Evolutionary conservation across 2,329 filamentous ascomycete species (phyloP).

Genomic region (Paramyrothecium roridum): DNA sequence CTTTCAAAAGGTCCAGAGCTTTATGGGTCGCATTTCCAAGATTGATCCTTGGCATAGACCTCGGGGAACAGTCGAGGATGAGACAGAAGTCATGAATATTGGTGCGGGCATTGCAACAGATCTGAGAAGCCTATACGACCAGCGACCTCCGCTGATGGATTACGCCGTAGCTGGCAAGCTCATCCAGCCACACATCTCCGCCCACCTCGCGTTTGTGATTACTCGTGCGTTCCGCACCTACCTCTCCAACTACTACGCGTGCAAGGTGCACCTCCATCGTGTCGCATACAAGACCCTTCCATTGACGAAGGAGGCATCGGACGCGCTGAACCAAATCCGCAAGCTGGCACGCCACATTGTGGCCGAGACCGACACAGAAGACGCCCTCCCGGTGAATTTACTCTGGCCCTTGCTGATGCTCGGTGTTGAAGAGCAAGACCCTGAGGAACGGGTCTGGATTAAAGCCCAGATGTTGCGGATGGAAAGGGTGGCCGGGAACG

Average conservation of each 20-base stretch:
- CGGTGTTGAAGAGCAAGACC: slow-evolving; percentile 51
- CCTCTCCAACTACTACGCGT: slow-evolving; percentile 54
- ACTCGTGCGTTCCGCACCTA: slow-evolving; percentile 53
- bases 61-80: slow-evolving; percentile 53
- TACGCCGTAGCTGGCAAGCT: slow-evolving; percentile 50
- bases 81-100: slow-evolving; percentile 55
- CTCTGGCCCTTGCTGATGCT: slow-evolving; percentile 56
- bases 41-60: slow-evolving; percentile 56
- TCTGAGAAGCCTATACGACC: slow-evolving; percentile 45
- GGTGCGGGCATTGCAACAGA: slow-evolving; percentile 48
- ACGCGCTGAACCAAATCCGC: slow-evolving; percentile 47
- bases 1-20: slow-evolving; percentile 55
- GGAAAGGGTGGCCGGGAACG: slow-evolving; percentile 41
- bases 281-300: slow-evolving; percentile 54
- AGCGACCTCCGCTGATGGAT: slow-evolving; percentile 52
- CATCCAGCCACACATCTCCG: slow-evolving; percentile 43
- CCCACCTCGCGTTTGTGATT: slow-evolving; percentile 44
- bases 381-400: slow-evolving; percentile 51
- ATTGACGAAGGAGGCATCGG: slow-evolving; percentile 43
- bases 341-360: slow-evolving; percentile 41
- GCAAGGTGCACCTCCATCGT: slow-evolving; percentile 53
- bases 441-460: slow-evolving; percentile 47
- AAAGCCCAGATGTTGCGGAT: slow-evolving; percentile 43
- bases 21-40: slow-evolving; percentile 53
- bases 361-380: slow-evolving; percentile 33